Evolutionary conservation across 2,329 filamentous ascomycete genomes (phyloP), one percentile per base, ranked within the genome.

Genomic region (Fusarium citri): DNA sequence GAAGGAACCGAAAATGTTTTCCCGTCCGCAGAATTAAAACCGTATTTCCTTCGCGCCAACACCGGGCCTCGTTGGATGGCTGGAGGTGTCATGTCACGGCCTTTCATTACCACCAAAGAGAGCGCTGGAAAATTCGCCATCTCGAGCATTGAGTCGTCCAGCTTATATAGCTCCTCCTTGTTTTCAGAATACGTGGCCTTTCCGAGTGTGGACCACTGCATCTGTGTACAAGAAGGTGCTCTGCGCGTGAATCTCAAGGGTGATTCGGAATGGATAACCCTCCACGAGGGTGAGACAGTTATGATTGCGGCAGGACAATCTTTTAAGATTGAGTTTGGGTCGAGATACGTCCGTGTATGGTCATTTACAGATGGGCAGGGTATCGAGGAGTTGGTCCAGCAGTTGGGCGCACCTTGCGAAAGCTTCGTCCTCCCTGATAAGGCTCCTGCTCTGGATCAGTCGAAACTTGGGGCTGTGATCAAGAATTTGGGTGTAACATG

Each of bases 21-120:
- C 4, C 81, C 83, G 5, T 15, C 55, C 12, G 80, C 76, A 0
- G 72, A 72, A 7, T 61, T 78, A 18, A 73, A 81, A 62, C 80
- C 82, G 1, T 89, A 87, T 71, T 89, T 84, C 57, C 75, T 89
- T 7, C 82, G 82, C 11, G 81, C 83, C 15, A 86, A 85, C 41
- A 84, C 81, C 0, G 85, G 85, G 0, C 83, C 84, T 0, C 75
- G 82, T 45, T 86, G 79, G 74, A 68, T 83, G 6, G 70, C 82
- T 2, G 85, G 83, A 0, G 85, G 85, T 0, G 78, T 83, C 16
- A 71, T 87, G 42, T 80, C 80, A 0, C 72, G 85, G 25, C 85
- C 86, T 0, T 82, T 88, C 30, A 81, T 62, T 51, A 83, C 81
- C 6, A 83, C 83, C 5, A 73, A 75, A 23, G 83, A 88, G 70